Evolutionary conservation across 768 basidiomycete species (phyloP), one percentile per base, ranked within the genome.

Genomic region (Amyloporia xantha): DNA sequence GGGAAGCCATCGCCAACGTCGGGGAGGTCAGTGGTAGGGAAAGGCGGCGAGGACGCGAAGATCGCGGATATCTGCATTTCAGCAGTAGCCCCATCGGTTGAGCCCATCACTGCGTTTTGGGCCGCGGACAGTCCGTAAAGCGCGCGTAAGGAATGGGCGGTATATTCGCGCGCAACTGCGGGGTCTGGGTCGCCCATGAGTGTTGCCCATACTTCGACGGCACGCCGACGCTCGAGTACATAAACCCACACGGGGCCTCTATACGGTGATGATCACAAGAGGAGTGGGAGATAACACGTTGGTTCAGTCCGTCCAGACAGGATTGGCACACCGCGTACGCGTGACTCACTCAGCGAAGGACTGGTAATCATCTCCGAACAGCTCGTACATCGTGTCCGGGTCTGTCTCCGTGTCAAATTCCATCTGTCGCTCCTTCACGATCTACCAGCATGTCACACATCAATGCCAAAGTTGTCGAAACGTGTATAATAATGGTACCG

Each of bases 181-280:
- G 83, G 79, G 62, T 86, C 82, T 25, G 63, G 54, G 61, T 82
- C 70, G 48, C 86, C 85, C 76, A 91, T 86, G 58, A 91, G 78
- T 0, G 83, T 80, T 40, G 78, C 71, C 75, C 84, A 84, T 45
- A 89, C 86, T 65, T 89, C 82, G 41, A 92, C 83, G 5, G 90
- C 85, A 33, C 84, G 79, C 44, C 84, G 73, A 30, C 89, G 79
- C 62, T 91, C 90, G 53, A 92, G 82, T 33, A 92, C 84, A 64
- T 91, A 92, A 19, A 92, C 87, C 86, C 90, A 91, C n/a, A 90
- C 86, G 17, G 89, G 84, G 49, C 86, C 87, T 53, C 88, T 91
- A 37, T 20, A 20, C 25, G 17, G 28, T 15, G 9, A 33, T n/a
- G n/a, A n/a, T n/a, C n/a, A n/a, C n/a, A n/a, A n/a, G 19, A 6